These are phyloP conservation scores for Aspergillus egyptiacus DNA, from an alignment of 495 filamentous ascomycete genomes.

Conservation along the genomic window DNA sequence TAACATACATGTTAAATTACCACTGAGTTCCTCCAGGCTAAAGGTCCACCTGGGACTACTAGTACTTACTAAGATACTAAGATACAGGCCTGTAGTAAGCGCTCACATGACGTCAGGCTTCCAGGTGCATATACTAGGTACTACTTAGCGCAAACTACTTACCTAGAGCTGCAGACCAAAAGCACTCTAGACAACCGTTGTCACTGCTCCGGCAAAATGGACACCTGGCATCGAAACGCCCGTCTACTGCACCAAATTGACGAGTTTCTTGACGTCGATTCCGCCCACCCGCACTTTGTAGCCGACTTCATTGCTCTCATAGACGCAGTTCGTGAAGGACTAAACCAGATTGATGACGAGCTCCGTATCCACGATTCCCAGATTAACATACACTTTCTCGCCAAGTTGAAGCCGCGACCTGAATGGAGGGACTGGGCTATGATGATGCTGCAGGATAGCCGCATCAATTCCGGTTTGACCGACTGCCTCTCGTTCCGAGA, in stretches of 20 bases:
- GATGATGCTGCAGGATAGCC: constrained; percentile 23
- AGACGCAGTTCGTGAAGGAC: constrained; percentile 27
- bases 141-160: background rate
- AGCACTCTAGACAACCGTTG: background rate
- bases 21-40: constrained; percentile 2
- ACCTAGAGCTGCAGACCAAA: background rate
- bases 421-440: constrained; percentile 28
- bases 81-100: background rate
- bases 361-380: constrained; percentile 26
- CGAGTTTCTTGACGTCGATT: constrained; percentile 30
- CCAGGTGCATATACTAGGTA: background rate
- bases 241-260: constrained; percentile 29
- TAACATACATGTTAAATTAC: too few relatives aligned
- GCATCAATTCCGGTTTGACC: constrained; percentile 17
- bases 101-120: constrained; percentile 17
- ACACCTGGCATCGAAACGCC: constrained; percentile 24
- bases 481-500: constrained; percentile 22
- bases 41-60: too few relatives aligned
- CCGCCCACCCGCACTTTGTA: constrained; percentile 19
- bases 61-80: background rate
- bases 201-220: constrained; percentile 16
- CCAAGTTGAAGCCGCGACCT: constrained; percentile 23
- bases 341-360: constrained; percentile 24
- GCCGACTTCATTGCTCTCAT: constrained; percentile 27
- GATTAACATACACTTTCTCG: constrained; percentile 26